Conservation (phyloP, 129 eudicot genomes). For the Tagetes erecta region DNA sequence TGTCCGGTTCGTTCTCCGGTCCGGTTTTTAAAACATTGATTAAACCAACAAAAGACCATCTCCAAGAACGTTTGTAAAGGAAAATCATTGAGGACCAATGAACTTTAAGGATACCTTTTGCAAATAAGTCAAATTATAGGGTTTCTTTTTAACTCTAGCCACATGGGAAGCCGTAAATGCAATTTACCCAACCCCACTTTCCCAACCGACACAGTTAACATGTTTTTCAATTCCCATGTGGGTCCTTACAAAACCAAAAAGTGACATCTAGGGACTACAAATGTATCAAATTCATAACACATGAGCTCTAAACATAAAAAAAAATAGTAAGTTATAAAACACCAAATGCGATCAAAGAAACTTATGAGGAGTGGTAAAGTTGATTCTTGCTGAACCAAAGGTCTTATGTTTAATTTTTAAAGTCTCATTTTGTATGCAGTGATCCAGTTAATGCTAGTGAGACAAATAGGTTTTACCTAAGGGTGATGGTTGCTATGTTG, state of each 20-base stretch:
- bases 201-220: slow-evolving; percentile 27
- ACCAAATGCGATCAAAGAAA: too few species aligned
- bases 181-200: slow-evolving; percentile 14
- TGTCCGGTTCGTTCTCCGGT: too few species aligned
- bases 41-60: too few species aligned
- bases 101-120: neutral
- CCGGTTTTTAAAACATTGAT: too few species aligned
- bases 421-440: too few species aligned
- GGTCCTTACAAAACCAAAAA: slow-evolving; percentile 21
- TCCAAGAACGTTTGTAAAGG: too few species aligned
- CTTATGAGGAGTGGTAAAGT: too few species aligned
- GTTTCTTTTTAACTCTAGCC: slow-evolving; percentile 1
- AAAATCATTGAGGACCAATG: neutral
- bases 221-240: slow-evolving; percentile 11
- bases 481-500: too few species aligned
- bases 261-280: neutral
- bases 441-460: too few species aligned
- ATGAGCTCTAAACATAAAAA: slow-evolving; percentile 2
- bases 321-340: slow-evolving; percentile 8
- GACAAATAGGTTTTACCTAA: too few species aligned
- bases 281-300: neutral
- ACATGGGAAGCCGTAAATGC: slow-evolving; percentile 28
- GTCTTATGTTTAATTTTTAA: too few species aligned
- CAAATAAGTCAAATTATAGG: neutral
- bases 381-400: too few species aligned